Base-by-base conservation (phyloP, 371 early-diverging fungal genomes). In the Mortierella sp. region DNA sequence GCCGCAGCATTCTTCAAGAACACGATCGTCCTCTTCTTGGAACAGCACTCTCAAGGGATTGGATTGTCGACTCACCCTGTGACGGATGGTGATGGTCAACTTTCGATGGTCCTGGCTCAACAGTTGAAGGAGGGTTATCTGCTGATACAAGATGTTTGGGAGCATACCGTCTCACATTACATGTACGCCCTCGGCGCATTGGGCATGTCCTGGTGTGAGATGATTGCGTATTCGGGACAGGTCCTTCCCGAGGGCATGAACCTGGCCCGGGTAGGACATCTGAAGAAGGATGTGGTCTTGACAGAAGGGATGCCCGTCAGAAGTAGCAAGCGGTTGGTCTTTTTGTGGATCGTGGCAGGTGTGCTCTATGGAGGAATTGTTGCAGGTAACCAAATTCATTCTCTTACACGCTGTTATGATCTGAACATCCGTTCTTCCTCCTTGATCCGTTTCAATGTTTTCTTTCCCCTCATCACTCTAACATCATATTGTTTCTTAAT, bases 101-200 rank as follows among this genome's bases (percentile, higher is more conserved):
- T 72, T 1, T 60, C 75, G 1, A 1, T 68, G 41, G 64, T 30
- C 0, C 27, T 75, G 56, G 75, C 75, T 0, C 19, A 46, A n/a
- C 53, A 75, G 31, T 52, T 86, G 19, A 65, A 80, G 15, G 70
- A 81, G 21, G 86, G 86, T 21, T 87, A 87, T 46, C 56, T 79
- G 26, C 67, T 86, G 32, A 87, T 87, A 80, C 69, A 80, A 49
- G 78, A 83, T 50, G 54, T 79, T 14, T 87, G 85, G 86, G 88
- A 87, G 28, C 88, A 87, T 46, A 72, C 69, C 21, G 80, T 84
- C 52, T 86, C 84, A 0, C 88, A 87, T 72, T 87, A 87, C 55
- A 81, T 87, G 79, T 87, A 87, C 70, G 88, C 86, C 9, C 66
- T 75, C 6, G 87, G 87, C 5, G 87, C 82, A 0, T 61, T 85